Base-by-base conservation (phyloP, 2,329 filamentous ascomycete species). In the Truncatella angustata region DNA sequence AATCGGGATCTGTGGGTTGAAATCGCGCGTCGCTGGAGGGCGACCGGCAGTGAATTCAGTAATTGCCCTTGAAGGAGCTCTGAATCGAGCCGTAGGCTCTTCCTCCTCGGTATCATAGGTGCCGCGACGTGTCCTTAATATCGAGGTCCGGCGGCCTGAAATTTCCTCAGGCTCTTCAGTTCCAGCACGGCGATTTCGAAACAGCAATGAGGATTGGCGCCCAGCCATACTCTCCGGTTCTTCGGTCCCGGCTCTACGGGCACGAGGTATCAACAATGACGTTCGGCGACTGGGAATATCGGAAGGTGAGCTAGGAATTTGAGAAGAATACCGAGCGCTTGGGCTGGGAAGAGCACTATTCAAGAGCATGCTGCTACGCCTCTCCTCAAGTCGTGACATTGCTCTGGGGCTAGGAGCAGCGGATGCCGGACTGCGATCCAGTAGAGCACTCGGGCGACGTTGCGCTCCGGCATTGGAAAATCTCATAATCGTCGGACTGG, bases 61-160 rank as follows among this genome's bases (percentile, higher is more conserved):
- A 32, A 73, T 69, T 4, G 82, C 81, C 21, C 84, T 74, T 4
- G 83, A 85, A 1, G 82, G 81, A 2, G 78, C 73, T n/a, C 79
- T 76, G 56, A 79, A 75, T 28, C 74, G 70, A n/a, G 63, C 54
- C 18, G 43, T 32, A 6, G 16, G 7, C 4, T 79, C 76, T 1
- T 81, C 77, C 10, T 79, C 76, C 2, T 80, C 73, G 28, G 77
- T 73, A 12, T 73, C 73, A 26, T 74, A 64, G 32, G 77, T 76
- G 11, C 69, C 71, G 34, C 78, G 72, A 21, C 79, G 73, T 36
- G 67, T 68, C 46, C 78, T 75, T 14, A 75, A 61, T 32, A 80
- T 60, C 35, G 74, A 73, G 30, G 74, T 75, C 54, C 69, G 69
- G 42, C 70, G 71, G 18, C 72, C 73, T 39, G 54, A 51, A 4